Conservation (phyloP, 129 eudicot species). For the Saussurea involucrata region DNA sequence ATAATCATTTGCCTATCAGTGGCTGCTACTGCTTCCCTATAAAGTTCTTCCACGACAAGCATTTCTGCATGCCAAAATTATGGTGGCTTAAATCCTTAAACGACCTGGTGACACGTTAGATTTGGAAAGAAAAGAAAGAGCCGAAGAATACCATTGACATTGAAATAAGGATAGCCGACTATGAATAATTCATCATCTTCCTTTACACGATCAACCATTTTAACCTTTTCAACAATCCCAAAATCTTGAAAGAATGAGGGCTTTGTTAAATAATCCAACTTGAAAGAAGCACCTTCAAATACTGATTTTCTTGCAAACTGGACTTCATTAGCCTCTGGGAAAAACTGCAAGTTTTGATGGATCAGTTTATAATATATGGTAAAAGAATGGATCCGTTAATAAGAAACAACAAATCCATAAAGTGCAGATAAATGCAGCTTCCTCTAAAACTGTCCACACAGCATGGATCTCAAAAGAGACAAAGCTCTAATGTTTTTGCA, state of each 20-base stretch:
- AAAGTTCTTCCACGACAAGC: slow-evolving; percentile 98
- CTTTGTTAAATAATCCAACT: slow-evolving; percentile 88
- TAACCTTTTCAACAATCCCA: slow-evolving; percentile 69
- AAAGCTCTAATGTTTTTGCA: neutral
- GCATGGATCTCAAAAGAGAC: neutral
- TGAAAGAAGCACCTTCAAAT: slow-evolving; percentile 83
- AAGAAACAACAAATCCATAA: neutral
- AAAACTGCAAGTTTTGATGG: slow-evolving; percentile 59
- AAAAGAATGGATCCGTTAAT: neutral
- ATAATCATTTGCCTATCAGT: slow-evolving; percentile 70
- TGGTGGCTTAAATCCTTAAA: neutral
- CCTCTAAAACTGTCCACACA: neutral
- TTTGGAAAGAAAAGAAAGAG: slow-evolving; percentile 3
- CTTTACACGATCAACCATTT: slow-evolving; percentile 90
- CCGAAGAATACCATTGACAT: slow-evolving; percentile 70
- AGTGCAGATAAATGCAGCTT: neutral
- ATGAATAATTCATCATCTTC: slow-evolving; percentile 85
- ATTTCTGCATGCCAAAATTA: slow-evolving; percentile 51
- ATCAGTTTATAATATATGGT: slow-evolving; percentile 3
- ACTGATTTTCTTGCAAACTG: slow-evolving; percentile 68
- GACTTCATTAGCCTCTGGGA: slow-evolving; percentile 97
- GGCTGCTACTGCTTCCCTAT: slow-evolving; percentile 76
- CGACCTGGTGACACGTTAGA: neutral
- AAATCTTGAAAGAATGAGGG: slow-evolving; percentile 96
- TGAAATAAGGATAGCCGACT: slow-evolving; percentile 89